Conservation (phyloP, 306 rosid genomes). For the Ormosia emarginata region DNA sequence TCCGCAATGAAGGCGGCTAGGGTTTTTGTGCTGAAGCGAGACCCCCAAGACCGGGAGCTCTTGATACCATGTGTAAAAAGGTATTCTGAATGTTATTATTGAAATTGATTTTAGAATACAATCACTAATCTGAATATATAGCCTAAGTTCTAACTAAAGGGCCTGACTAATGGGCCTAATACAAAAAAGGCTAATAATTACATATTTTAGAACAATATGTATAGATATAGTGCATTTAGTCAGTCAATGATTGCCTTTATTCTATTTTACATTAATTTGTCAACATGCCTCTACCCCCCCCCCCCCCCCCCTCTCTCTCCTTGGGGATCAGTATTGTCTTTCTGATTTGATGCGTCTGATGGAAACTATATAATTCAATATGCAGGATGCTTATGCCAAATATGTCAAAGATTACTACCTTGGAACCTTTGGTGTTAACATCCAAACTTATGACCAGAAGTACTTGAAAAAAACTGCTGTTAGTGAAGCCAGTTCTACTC, state of each 20-base stretch:
- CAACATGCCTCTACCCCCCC: neutral
- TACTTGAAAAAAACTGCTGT: slow-evolving; percentile 63
- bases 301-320: neutral
- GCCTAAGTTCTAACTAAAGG: no score
- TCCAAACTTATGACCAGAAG: slow-evolving; percentile 60
- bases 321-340: neutral
- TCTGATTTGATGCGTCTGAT: slow-evolving; percentile 24
- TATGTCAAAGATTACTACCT: slow-evolving; percentile 70
- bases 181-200: no score
- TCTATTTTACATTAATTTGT: neutral
- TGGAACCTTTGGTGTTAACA: slow-evolving; percentile 48
- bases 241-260: neutral
- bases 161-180: no score
- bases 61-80: no score
- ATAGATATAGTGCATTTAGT: neutral
- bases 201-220: no score
- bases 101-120: no score
- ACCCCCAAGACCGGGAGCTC: no score
- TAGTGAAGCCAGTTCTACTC: slow-evolving; percentile 45
- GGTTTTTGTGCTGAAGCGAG: no score
- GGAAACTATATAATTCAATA: slow-evolving; percentile 13
- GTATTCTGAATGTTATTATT: no score
- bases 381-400: slow-evolving; percentile 82
- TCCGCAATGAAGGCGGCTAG: no score
- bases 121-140: no score